Conservation (phyloP, 2,329 filamentous ascomycete species). For the Dactylonectria estremocensis region DNA sequence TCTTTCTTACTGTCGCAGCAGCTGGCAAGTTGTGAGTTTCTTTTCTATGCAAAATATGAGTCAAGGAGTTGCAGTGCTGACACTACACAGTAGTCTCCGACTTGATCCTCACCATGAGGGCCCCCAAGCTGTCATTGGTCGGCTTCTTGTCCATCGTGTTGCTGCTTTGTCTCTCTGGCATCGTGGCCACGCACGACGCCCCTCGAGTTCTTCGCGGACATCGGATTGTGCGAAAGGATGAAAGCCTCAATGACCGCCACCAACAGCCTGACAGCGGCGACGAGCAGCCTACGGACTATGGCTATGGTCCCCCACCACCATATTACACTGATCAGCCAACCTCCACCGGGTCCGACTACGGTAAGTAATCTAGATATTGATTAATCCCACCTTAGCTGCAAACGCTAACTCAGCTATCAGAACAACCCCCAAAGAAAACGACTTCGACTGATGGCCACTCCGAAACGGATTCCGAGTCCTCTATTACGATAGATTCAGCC, state of each 20-base stretch:
- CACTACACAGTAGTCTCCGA: neutral
- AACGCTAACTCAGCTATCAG: slow-evolving; percentile 33
- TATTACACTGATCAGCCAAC: slow-evolving; percentile 37
- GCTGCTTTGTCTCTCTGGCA: slow-evolving; percentile 39
- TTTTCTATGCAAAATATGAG: neutral
- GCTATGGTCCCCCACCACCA: slow-evolving; percentile 42
- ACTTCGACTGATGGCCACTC: neutral
- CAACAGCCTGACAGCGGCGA: slow-evolving; percentile 9
- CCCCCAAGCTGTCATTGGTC: slow-evolving; percentile 47
- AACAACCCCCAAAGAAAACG: slow-evolving; percentile 13
- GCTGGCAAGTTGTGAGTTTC: slow-evolving; percentile 2
- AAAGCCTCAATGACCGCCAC: slow-evolving; percentile 29
- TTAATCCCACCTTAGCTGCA: no score
- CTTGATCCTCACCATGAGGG: slow-evolving; percentile 55
- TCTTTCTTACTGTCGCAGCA: neutral
- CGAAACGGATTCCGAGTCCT: neutral
- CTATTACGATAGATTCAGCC: neutral
- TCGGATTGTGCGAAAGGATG: slow-evolving; percentile 25
- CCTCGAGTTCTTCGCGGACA: slow-evolving; percentile 10
- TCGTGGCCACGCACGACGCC: slow-evolving; percentile 22
- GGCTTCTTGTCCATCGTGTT: slow-evolving; percentile 52
- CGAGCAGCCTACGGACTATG: slow-evolving; percentile 35
- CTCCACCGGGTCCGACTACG: slow-evolving; percentile 14
- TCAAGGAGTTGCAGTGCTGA: neutral
- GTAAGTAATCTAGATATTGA: slow-evolving; percentile 30